A percentile compares a stretch with the other conserved stretches of the same genome.
phyloP scores from a whole-genome alignment of 1,284 basidiomycete genomes.

The Apiotrichum gamsii region DNA sequence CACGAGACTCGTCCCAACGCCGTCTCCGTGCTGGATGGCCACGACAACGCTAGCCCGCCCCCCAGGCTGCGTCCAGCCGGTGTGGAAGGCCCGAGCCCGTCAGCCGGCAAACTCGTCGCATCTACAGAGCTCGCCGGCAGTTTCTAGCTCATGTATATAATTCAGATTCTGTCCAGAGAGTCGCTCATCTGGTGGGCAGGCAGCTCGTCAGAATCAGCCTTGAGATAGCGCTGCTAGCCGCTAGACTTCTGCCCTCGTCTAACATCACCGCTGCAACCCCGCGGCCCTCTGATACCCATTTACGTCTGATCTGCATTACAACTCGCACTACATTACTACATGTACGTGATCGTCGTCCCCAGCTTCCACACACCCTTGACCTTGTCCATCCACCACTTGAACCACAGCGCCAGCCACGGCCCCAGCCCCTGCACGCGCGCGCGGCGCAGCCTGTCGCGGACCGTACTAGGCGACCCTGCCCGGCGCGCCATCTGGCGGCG shows the following conservation, averaged over 20 bases:
- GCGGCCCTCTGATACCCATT: background rate
- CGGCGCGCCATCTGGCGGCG: constrained; percentile 6
- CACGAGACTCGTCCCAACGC: too few relatives aligned
- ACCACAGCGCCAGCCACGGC: constrained; percentile 26
- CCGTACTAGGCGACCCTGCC: background rate
- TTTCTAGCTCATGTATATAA: too few relatives aligned
- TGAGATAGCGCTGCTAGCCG: background rate
- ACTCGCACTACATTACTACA: too few relatives aligned
- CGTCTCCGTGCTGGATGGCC: too few relatives aligned
- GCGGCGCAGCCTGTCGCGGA: constrained; percentile 13
- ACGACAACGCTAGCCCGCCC: too few relatives aligned
- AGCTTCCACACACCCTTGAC: constrained; percentile 39
- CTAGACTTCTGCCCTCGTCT: background rate
- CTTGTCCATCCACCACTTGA: constrained; percentile 40
- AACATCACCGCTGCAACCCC: too few relatives aligned
- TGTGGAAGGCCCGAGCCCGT: too few relatives aligned
- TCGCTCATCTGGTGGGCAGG: too few relatives aligned
- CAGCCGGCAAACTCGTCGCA: too few relatives aligned
- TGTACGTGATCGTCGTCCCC: constrained; percentile 43
- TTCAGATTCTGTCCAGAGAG: too few relatives aligned
- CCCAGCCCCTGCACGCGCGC: constrained; percentile 10
- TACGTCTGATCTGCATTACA: background rate
- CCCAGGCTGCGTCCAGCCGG: too few relatives aligned
- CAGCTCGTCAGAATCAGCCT: background rate
- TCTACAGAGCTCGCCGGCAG: too few relatives aligned